phyloP scores from a whole-genome alignment of 345 rosid species.

The Rhizophora mangle region DNA sequence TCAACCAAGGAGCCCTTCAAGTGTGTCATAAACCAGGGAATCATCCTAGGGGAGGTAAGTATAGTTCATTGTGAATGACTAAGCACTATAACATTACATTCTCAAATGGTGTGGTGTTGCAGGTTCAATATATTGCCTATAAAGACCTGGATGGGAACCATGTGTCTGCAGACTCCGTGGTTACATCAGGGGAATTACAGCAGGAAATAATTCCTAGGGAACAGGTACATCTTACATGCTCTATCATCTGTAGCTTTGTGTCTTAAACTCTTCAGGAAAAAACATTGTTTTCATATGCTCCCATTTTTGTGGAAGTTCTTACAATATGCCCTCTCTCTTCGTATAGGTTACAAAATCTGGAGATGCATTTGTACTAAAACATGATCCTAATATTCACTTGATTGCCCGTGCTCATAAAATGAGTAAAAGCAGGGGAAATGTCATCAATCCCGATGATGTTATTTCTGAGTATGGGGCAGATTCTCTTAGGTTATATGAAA shows the following conservation, averaged over 20 bases:
- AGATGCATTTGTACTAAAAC: slow-evolving; percentile 72
- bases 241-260: not conserved
- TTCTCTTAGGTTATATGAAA: slow-evolving; percentile 89
- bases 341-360: slow-evolving; percentile 69
- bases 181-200: slow-evolving; percentile 40
- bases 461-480: slow-evolving; percentile 89
- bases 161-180: slow-evolving; percentile 60
- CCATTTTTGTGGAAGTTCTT: slow-evolving; percentile 2
- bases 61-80: slow-evolving; percentile 6
- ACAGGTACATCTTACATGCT: slow-evolving; percentile 45
- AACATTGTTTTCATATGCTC: not conserved
- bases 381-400: slow-evolving; percentile 52
- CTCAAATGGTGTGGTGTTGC: slow-evolving; percentile 34
- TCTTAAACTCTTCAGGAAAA: not conserved
- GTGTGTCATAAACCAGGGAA: slow-evolving; percentile 96
- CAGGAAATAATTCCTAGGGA: slow-evolving; percentile 64
- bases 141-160: slow-evolving; percentile 64
- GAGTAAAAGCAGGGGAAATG: slow-evolving; percentile 99
- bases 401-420: slow-evolving; percentile 79
- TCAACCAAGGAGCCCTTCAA: slow-evolving; percentile 94
- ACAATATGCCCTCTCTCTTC: slow-evolving; percentile 6
- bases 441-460: slow-evolving; percentile 88
- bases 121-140: slow-evolving; percentile 85
- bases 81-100: slow-evolving; percentile 8
- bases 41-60: slow-evolving; percentile 93